Conservation (phyloP, 345 rosid genomes). For the Heritiera fomes region DNA sequence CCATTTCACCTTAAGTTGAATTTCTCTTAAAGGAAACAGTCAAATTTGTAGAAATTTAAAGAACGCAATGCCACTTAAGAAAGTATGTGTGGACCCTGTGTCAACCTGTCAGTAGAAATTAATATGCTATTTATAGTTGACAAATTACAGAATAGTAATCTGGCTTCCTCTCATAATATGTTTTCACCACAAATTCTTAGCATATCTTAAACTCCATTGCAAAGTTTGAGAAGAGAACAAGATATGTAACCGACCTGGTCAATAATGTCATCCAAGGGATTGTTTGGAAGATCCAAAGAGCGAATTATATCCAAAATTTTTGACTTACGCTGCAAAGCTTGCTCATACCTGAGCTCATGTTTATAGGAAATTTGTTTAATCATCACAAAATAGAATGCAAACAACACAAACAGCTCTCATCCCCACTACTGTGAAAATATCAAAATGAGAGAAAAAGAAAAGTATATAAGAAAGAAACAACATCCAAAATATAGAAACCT, state of each 20-base stretch:
- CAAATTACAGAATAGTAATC: background rate
- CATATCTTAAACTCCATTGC: background rate
- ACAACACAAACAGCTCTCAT: background rate
- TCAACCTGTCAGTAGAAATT: background rate
- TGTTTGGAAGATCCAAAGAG: conserved; percentile 88
- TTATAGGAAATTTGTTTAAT: conserved; percentile 12
- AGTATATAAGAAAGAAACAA: conserved; percentile 16
- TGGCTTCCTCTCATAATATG: background rate
- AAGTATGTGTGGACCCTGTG: background rate
- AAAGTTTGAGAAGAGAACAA: background rate
- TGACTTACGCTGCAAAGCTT: conserved; percentile 76
- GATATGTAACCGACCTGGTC: conserved; percentile 65
- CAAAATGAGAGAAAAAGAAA: background rate
- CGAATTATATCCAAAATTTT: conserved; percentile 90
- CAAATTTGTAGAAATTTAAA: background rate
- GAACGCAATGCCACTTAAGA: background rate
- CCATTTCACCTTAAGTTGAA: background rate
- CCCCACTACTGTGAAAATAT: background rate
- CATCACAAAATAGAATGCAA: conserved; percentile 20
- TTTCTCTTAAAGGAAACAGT: background rate
- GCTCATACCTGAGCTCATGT: conserved; percentile 67
- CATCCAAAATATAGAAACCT: conserved; percentile 44
- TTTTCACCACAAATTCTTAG: background rate
- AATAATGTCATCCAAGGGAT: conserved; percentile 94
- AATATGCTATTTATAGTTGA: background rate